Conservation (phyloP, 2,329 filamentous ascomycete species). For the Fusarium coffeatum region DNA sequence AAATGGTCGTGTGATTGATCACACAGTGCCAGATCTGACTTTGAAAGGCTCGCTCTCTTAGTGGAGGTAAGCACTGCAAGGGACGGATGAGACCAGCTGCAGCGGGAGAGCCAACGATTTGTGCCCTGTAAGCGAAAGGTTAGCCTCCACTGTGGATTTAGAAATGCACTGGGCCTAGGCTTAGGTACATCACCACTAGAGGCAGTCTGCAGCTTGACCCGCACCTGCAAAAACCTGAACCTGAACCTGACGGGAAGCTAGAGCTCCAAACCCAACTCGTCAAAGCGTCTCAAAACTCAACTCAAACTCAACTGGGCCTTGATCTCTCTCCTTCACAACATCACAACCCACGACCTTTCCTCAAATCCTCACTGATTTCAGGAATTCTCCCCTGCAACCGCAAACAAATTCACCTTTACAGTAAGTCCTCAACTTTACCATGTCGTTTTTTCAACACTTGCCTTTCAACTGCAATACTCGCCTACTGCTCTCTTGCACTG, state of each 20-base stretch:
- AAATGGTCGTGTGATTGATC: constrained; percentile 35
- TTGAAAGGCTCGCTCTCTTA: constrained; percentile 5
- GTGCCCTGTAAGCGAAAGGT: constrained; percentile 41
- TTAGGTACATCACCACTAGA: constrained; percentile 22
- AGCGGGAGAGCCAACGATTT: constrained; percentile 41
- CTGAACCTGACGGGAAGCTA: neutral
- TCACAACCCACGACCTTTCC: constrained; percentile 34
- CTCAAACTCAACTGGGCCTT: constrained; percentile 8
- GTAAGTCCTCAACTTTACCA: constrained; percentile 15
- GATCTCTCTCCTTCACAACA: constrained; percentile 31
- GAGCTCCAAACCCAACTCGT: constrained; percentile 34
- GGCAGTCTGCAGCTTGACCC: constrained; percentile 32
- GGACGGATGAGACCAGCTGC: constrained; percentile 22
- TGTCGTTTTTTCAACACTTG: neutral
- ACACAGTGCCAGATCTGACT: constrained; percentile 32
- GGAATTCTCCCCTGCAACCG: constrained; percentile 10
- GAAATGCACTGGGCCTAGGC: constrained; percentile 27
- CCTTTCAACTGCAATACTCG: neutral
- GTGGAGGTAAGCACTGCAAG: constrained; percentile 40
- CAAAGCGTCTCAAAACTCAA: constrained; percentile 36
- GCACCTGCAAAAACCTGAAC: constrained; percentile 37
- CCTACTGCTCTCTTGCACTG: constrained; percentile 2
- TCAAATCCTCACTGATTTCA: constrained; percentile 22
- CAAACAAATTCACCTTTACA: constrained; percentile 11
- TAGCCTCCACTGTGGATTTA: constrained; percentile 20